Evolutionary conservation across 2,329 filamentous ascomycete species (phyloP), one percentile per base, ranked within the genome.

Genomic region (Fusarium oxysporum): DNA sequence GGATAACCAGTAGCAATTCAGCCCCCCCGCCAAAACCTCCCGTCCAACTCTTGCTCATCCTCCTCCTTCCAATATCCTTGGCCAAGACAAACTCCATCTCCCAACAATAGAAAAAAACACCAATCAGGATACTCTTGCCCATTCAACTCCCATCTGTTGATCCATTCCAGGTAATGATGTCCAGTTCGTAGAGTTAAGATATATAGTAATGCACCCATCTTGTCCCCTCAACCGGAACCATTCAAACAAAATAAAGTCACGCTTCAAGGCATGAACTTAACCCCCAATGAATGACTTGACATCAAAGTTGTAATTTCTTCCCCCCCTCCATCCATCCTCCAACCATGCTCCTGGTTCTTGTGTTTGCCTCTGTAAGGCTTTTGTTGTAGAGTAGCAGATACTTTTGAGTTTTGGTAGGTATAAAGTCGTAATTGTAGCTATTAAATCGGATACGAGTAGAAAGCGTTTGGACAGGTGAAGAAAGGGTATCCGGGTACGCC

Each of bases 371-470:
- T 45, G 30, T 55, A 25, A 54, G 68, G 50, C 59, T 67, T 76
- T 71, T 66, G 55, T 64, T 67, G 71, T 74, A 59, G 68, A 63
- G 62, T 71, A 58, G 55, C 67, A 75, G 58, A 50, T 68, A 66
- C 72, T 76, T 76, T 77, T 72, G 62, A 60, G 64, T 75, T 76
- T 77, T 76, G 74, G 65, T 76, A 76, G 70, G 73, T 76, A 70
- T 73, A 64, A 71, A 57, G 72, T 75, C 70, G 70, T 69, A 59
- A 64, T 76, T 70, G 69, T 76, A 75, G 73, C 70, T 78, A 82
- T 81, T 78, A 82, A 76, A 79, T 77, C 60, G 73, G 76, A 66
- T 76, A 80, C 68, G 72, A 59, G 72, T 73, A 72, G 74, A 72
- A 66, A 69, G 64, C 70, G 70, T 74, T 62, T 66, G 78, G 62